These are phyloP conservation scores for Ceratocystis destructans DNA, from an alignment of 2,329 filamentous ascomycete species.

Conservation along the genomic window DNA sequence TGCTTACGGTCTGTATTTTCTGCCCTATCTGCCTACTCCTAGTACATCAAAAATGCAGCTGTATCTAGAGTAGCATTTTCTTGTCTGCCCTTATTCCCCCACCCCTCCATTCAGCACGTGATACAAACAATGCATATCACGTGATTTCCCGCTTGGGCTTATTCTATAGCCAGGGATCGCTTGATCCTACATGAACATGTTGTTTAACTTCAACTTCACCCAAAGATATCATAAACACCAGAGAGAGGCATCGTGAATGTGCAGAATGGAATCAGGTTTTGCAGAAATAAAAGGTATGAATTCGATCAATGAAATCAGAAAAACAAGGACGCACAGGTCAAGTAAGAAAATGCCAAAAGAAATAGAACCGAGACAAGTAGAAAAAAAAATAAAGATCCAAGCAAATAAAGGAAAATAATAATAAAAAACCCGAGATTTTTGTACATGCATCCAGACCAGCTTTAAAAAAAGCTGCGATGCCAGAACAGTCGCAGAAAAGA, in stretches of 20 bases:
- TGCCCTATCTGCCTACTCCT: no score
- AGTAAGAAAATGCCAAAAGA: neutral
- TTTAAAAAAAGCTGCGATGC: neutral
- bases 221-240: neutral
- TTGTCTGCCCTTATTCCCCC: no score
- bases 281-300: neutral
- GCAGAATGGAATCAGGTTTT: neutral
- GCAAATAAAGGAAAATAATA: neutral
- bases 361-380: neutral
- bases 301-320: constrained; percentile 3
- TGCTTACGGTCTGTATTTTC: no score
- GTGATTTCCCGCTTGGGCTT: constrained; percentile 3
- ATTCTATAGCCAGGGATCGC: neutral
- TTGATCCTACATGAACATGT: neutral
- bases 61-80: no score
- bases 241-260: neutral
- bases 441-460: neutral
- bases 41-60: no score
- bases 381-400: neutral
- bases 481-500: neutral
- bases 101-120: neutral
- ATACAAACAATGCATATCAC: neutral
- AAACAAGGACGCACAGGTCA: neutral
- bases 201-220: neutral
- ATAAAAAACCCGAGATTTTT: constrained; percentile 4